Conservation (phyloP, 345 rosid genomes). For the Populus euphratica region DNA sequence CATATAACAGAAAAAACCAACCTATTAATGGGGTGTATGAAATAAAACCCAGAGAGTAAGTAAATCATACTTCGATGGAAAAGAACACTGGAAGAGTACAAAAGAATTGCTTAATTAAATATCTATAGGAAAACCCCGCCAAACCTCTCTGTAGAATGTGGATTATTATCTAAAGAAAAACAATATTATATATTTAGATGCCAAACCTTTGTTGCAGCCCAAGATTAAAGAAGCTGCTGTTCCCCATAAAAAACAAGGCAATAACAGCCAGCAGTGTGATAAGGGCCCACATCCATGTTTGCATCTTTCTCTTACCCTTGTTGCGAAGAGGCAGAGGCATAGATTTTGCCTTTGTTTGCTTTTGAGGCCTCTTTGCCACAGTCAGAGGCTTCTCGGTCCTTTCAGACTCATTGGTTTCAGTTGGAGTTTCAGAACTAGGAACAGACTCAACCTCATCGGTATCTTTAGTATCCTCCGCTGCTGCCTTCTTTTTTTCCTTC, state of each 20-base stretch:
- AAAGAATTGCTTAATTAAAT: neutral
- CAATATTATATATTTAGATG: neutral
- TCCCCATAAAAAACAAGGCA: slow-evolving; percentile 57
- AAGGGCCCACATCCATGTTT: slow-evolving; percentile 75
- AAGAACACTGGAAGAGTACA: neutral
- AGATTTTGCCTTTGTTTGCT: slow-evolving; percentile 54
- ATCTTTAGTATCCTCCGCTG: slow-evolving; percentile 21
- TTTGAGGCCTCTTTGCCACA: slow-evolving; percentile 39
- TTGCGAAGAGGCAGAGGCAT: slow-evolving; percentile 68
- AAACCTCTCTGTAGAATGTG: neutral
- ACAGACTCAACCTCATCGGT: slow-evolving; percentile 30
- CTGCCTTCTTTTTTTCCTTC: slow-evolving; percentile 54
- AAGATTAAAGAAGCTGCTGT: slow-evolving; percentile 24
- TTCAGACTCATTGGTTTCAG: slow-evolving; percentile 43
- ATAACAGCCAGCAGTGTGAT: slow-evolving; percentile 29
- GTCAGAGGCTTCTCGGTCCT: slow-evolving; percentile 23
- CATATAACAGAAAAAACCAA: neutral
- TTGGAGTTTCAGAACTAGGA: slow-evolving; percentile 27
- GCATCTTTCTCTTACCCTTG: slow-evolving; percentile 65
- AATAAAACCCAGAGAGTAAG: neutral
- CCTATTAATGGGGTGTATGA: neutral
- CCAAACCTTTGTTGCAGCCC: slow-evolving; percentile 5
- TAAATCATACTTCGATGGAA: neutral
- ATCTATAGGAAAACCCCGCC: slow-evolving; percentile 1
- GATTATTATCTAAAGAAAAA: neutral